These are phyloP conservation scores for Allium cepa DNA, from an alignment of 106 monocot species.

Conservation along the genomic window DNA sequence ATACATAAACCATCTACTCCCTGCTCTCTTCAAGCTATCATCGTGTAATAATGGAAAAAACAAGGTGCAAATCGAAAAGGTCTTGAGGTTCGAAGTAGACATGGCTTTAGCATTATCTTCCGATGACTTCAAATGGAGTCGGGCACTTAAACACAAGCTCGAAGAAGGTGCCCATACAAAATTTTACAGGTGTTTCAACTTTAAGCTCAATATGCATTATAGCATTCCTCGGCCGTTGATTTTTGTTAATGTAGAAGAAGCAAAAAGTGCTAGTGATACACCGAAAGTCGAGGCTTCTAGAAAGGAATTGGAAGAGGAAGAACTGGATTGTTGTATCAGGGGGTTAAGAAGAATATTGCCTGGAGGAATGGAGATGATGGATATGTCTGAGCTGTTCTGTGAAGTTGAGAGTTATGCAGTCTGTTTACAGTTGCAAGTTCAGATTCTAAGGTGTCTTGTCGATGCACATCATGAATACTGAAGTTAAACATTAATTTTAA, in stretches of 20 bases:
- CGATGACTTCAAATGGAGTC: constrained; percentile 30
- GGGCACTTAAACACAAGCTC: constrained; percentile 32
- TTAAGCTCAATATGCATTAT: neutral
- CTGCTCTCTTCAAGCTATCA: constrained; percentile 15
- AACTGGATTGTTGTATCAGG: constrained; percentile 12
- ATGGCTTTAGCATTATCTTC: constrained; percentile 40
- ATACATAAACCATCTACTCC: constrained; percentile 29
- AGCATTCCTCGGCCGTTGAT: constrained; percentile 17
- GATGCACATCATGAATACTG: neutral
- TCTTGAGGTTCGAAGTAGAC: constrained; percentile 40
- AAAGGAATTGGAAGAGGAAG: constrained; percentile 10
- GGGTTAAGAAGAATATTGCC: constrained; percentile 35
- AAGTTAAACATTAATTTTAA: no score
- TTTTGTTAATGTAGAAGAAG: neutral
- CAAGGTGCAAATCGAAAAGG: constrained; percentile 6
- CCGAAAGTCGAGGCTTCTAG: neutral
- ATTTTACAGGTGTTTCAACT: neutral
- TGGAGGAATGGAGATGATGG: constrained; percentile 39
- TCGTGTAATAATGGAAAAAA: neutral
- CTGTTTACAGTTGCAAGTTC: constrained; percentile 48
- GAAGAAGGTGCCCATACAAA: neutral
- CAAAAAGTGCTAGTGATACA: neutral
- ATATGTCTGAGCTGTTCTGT: constrained; percentile 31
- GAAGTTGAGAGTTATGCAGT: constrained; percentile 43
- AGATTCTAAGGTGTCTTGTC: constrained; percentile 36